Base-by-base conservation (phyloP, 306 rosid species). In the Prunus kanzakura region DNA sequence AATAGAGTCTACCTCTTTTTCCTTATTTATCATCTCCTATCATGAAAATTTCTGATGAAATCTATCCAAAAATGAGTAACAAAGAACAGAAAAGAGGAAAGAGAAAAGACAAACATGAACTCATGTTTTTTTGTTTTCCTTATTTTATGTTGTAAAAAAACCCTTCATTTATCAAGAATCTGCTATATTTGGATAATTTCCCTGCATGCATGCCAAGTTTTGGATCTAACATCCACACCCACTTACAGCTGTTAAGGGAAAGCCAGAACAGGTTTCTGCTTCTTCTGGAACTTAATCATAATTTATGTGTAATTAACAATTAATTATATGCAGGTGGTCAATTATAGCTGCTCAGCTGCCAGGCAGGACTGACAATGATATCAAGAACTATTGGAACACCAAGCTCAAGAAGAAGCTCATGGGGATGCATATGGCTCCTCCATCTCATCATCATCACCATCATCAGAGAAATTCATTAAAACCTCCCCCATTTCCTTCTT, bases 361-460 rank as follows among this genome's bases (percentile, higher is more conserved):
- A 47, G 98, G 98, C 0, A 87, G 98, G 82, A 93, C 98, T 15
- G 98, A 93, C 78, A 93, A 93, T 46, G 97, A 93, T 86, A 93
- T 93, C 69, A 93, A 93, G 83, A 93, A 93, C 85, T 91, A 93
- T 73, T 93, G 98, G 98, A 93, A 93, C 91, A 93, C 98, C 35
- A 93, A 91, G 84, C 93, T 93, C 18, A 93, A 91, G 92, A 93
- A 92, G 87, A 93, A 93, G 80, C 90, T 93, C 27, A 78, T 86
- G 87, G 88, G 82, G 23, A 75, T 88, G 77, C 77, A 82, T 60
- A 82, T 61, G 77, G 69, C 69, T 74, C 69, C 68, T 23, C 65
- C 58, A 14, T 10, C 6, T 30, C 74, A 50, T 56, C 84, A 25
- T 20, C 75, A 58, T 35, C 86, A 75, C 6, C 10, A 6, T 15